phyloP scores from a whole-genome alignment of 176 grass and related monocot species.

The Urochloa ruziziensis region DNA sequence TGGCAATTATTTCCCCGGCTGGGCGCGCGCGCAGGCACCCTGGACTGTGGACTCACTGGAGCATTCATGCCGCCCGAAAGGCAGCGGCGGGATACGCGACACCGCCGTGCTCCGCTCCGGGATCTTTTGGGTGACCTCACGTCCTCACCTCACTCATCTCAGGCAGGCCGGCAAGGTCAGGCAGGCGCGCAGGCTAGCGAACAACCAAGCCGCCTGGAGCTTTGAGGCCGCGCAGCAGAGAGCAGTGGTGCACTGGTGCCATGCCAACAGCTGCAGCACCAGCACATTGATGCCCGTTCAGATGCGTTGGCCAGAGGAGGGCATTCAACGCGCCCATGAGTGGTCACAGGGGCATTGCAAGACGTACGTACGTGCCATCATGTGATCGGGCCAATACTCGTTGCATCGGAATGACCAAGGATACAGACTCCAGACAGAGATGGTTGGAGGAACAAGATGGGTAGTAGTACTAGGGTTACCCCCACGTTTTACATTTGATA shows the following conservation, averaged over 20 bases:
- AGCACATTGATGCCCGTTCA: constrained; percentile 24
- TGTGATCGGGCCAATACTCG: background rate
- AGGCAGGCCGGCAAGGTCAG: no score
- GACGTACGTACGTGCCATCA: background rate
- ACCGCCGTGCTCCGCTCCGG: background rate
- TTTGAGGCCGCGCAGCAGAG: background rate
- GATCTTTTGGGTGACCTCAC: constrained; percentile 14
- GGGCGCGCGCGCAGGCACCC: constrained; percentile 1
- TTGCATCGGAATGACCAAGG: background rate
- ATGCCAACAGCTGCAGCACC: background rate
- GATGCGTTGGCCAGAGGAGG: background rate
- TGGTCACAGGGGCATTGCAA: constrained; percentile 18
- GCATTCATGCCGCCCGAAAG: constrained; percentile 34
- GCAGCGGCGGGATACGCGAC: constrained; percentile 22
- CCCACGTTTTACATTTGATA: constrained; percentile 20
- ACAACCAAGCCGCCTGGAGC: constrained; percentile 24
- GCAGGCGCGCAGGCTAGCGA: background rate
- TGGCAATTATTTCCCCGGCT: constrained; percentile 4
- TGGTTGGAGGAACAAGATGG: background rate
- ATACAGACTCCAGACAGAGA: background rate
- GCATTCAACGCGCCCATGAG: constrained; percentile 26
- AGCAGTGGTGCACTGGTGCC: background rate
- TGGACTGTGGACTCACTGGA: background rate
- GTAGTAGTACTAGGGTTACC: background rate
- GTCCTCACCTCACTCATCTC: background rate